These are phyloP conservation scores for Orobanche coerulescens DNA, from an alignment of 257 asterid genomes.

Conservation along the genomic window DNA sequence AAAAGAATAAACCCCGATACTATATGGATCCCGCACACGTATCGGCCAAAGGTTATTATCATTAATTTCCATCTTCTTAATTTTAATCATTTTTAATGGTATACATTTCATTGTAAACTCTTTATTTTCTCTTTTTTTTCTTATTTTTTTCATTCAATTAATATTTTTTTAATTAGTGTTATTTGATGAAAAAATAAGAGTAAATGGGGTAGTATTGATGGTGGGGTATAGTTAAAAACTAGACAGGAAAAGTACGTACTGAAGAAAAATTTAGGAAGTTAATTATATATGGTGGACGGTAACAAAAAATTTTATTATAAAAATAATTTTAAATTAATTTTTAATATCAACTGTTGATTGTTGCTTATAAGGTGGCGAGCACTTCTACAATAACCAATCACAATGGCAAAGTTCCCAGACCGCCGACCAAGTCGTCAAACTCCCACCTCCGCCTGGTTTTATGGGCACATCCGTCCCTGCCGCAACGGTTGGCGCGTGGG, in stretches of 20 bases:
- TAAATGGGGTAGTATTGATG: too few relatives aligned
- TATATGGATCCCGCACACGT: constrained; percentile 24
- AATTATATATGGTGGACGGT: too few relatives aligned
- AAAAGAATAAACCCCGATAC: constrained; percentile 31
- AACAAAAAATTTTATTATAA: neutral
- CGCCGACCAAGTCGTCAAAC: constrained; percentile 25
- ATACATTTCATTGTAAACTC: neutral
- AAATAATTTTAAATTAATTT: too few relatives aligned
- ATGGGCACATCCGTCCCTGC: constrained; percentile 29
- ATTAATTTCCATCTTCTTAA: too few relatives aligned
- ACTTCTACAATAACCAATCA: constrained; percentile 25
- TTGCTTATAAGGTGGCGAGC: constrained; percentile 27
- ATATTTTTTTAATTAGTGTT: too few relatives aligned
- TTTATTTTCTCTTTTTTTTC: neutral
- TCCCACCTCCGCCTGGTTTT: constrained; percentile 39
- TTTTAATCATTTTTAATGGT: neutral
- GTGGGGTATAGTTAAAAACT: too few relatives aligned
- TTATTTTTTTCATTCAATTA: too few relatives aligned
- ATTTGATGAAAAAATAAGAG: too few relatives aligned
- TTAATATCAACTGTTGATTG: neutral
- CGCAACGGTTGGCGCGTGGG: constrained; percentile 16
- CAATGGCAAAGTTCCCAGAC: constrained; percentile 21
- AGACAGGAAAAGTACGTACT: too few relatives aligned
- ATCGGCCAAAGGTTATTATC: constrained; percentile 27
- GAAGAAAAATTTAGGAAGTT: too few relatives aligned